Percentiles rank a stretch among this genome's conserved stretches.
Conservation (phyloP, 2,329 filamentous ascomycete genomes). For the Lachnellula willkommii region DNA sequence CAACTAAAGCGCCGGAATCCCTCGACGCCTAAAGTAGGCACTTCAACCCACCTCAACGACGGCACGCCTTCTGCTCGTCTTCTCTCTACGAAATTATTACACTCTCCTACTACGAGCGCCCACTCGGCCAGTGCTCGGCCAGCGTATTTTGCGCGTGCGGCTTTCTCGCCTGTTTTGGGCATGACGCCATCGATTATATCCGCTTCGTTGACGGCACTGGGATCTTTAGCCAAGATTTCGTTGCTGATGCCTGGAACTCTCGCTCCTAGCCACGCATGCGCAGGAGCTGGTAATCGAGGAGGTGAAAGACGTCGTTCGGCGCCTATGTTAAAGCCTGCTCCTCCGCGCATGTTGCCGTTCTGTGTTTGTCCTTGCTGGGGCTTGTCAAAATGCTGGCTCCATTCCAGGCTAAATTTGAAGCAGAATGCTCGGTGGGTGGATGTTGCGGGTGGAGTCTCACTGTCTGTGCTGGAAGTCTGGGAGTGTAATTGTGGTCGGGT, state of each 20-base stretch:
- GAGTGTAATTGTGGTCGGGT: constrained; percentile 36
- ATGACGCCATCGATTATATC: neutral
- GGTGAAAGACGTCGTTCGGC: constrained; percentile 57
- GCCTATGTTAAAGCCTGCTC: constrained; percentile 6
- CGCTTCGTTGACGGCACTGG: constrained; percentile 13
- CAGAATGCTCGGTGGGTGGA: constrained; percentile 42
- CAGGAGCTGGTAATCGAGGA: constrained; percentile 64
- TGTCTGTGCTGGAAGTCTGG: constrained; percentile 51
- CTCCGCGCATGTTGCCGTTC: constrained; percentile 3
- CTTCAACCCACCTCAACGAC: constrained; percentile 62
- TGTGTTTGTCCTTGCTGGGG: constrained; percentile 4
- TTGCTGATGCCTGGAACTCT: constrained; percentile 22
- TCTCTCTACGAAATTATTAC: constrained; percentile 75
- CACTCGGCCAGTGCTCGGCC: constrained; percentile 75
- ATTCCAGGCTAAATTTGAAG: constrained; percentile 72
- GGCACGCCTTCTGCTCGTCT: constrained; percentile 68
- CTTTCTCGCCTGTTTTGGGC: constrained; percentile 11
- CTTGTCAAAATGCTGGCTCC: constrained; percentile 45
- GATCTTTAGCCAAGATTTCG: constrained; percentile 25
- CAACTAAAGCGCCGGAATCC: constrained; percentile 43
- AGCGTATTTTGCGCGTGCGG: constrained; percentile 50
- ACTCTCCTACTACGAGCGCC: constrained; percentile 68
- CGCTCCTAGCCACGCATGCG: constrained; percentile 57
- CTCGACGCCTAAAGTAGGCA: constrained; percentile 59
- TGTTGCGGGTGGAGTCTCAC: constrained; percentile 48